Percentiles rank a stretch among this genome's conserved stretches.
Evolutionary conservation across 768 basidiomycete genomes (phyloP).

Genomic region (Lactarius trivialis): DNA sequence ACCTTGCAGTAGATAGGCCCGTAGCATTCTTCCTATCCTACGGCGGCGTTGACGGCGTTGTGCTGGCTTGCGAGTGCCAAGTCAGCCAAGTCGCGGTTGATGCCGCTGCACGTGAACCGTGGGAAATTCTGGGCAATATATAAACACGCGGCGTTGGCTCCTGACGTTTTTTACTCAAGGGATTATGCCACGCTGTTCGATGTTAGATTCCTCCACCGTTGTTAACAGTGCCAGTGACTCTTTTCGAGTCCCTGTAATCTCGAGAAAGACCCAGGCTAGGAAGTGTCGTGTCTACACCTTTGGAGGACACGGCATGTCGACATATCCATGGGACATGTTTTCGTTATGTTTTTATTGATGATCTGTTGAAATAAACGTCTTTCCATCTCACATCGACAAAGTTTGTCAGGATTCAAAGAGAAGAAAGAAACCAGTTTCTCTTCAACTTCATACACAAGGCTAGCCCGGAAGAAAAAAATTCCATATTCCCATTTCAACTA

Average conservation of each 20-base stretch:
- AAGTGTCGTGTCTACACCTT: conserved; percentile 53
- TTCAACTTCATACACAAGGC: too few species aligned
- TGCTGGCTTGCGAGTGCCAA: conserved; percentile 2
- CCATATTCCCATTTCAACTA: not conserved
- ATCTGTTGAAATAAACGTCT: not conserved
- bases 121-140: conserved; percentile 34
- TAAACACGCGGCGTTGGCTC: conserved; percentile 12
- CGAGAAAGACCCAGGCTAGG: conserved; percentile 53
- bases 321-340: conserved; percentile 47
- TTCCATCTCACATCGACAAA: not conserved
- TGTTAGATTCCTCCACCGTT: conserved; percentile 43
- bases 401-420: too few species aligned
- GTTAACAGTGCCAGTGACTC: conserved; percentile 62
- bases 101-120: conserved; percentile 28
- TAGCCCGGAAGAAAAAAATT: not conserved
- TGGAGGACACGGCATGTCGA: conserved; percentile 59
- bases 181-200: conserved; percentile 64
- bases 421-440: not conserved
- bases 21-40: conserved; percentile 2
- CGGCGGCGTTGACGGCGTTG: conserved; percentile 1
- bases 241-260: conserved; percentile 46
- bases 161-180: conserved; percentile 31
- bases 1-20: conserved; percentile 26
- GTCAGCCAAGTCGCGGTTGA: not conserved
- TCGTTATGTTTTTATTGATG: too few species aligned